Evolutionary conservation across 148 eudicot genomes (phyloP).

Genomic region (Rhododendron kiyosumense): DNA sequence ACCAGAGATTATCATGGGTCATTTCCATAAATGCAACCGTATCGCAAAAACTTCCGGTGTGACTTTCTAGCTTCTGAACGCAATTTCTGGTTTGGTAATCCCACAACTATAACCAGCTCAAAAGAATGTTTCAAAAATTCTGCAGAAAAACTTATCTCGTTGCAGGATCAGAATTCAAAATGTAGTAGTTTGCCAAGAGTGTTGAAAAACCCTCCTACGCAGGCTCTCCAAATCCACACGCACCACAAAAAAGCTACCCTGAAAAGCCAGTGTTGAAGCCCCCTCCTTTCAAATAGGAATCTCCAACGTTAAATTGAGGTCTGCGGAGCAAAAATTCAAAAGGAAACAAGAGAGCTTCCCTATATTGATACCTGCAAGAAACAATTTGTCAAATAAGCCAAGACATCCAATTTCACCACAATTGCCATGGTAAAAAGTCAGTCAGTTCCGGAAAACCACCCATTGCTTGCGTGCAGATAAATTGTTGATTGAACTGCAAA

Average conservation of each 20-base stretch:
- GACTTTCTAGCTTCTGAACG: conserved; percentile 65
- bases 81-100: conserved; percentile 59
- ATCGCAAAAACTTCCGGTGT: conserved; percentile 65
- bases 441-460: conserved; percentile 48
- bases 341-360: no score
- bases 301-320: not conserved
- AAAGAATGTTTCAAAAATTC: not conserved
- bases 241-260: no score
- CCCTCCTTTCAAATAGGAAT: not conserved
- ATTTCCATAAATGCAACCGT: conserved; percentile 50
- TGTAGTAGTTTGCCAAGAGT: no score
- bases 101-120: conserved; percentile 47
- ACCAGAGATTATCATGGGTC: conserved; percentile 52
- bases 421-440: conserved; percentile 14
- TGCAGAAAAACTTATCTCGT: not conserved
- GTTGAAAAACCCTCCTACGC: no score
- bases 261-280: no score
- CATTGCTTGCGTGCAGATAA: conserved; percentile 48
- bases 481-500: conserved; percentile 48
- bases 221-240: no score
- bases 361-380: no score
- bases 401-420: no score
- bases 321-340: not conserved
- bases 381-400: no score
- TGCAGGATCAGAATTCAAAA: conserved; percentile 5